Evolutionary conservation across 345 rosid species (phyloP).

Genomic region (Mallotus nudiflorus): DNA sequence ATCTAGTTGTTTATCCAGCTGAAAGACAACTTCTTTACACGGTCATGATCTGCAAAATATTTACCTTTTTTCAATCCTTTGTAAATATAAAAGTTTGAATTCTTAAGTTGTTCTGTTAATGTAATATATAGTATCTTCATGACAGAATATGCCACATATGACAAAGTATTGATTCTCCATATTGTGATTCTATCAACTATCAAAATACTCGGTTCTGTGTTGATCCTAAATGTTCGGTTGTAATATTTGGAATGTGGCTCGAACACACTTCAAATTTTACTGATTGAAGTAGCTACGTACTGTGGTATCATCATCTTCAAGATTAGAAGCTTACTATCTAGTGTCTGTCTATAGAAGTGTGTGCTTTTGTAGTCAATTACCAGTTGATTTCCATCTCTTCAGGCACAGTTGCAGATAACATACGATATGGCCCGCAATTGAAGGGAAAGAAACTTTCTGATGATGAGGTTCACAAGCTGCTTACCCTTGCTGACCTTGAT

Average conservation of each 20-base stretch:
- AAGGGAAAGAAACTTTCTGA: conserved; percentile 65
- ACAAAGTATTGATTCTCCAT: no score
- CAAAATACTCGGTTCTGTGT: no score
- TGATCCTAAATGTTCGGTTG: background rate
- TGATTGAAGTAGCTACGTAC: background rate
- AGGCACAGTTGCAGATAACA: conserved; percentile 86
- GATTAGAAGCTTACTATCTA: background rate
- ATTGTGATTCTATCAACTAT: no score
- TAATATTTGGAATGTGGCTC: background rate
- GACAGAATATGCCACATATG: no score
- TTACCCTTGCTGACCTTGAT: conserved; percentile 73
- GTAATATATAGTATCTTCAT: no score
- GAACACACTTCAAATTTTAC: background rate
- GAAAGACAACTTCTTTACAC: no score
- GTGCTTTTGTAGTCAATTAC: background rate
- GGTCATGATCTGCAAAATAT: no score
- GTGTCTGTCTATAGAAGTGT: background rate
- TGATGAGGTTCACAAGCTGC: conserved; percentile 52
- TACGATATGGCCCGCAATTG: conserved; percentile 76
- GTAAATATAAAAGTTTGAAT: no score
- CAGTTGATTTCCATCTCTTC: background rate
- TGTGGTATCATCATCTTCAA: background rate
- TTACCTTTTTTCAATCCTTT: no score
- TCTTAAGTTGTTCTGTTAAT: no score
- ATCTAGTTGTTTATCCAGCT: no score